Evolutionary conservation across 106 monocot genomes (phyloP), one percentile per base, ranked within the genome.

Genomic region (Chionographis japonica): DNA sequence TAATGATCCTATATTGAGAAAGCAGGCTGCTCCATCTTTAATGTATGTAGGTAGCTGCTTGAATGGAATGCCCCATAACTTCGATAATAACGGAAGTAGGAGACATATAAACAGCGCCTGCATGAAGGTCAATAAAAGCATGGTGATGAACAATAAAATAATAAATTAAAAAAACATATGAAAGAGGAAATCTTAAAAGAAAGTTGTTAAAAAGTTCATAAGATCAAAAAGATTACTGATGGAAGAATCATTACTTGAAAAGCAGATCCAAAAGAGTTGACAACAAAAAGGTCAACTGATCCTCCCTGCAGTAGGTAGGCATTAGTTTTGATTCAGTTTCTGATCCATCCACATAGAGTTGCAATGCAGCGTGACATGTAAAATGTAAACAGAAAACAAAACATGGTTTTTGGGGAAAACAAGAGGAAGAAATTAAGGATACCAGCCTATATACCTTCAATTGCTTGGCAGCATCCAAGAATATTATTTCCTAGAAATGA

Each of bases 221-320:
- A 46, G 46, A 46, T 2, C 46, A 10, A 37, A 69, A 62, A 12
- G 3, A 70, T 55, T 9, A 15, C 2, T 51, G 15, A 17, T 37
- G 41, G 10, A 13, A 50, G 35, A 61, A 8, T 50, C 42, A 78
- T 69, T 89, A 98, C 97, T 79, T 98, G 97, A 58, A 87, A 98
- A 64, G 92, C 92, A 79, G 97, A 98, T 61, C 89, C 97, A 60
- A 83, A 90, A 40, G 97, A 98, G 72, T 93, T 93, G 49, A 98
- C 83, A 18, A 92, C 97, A 83, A 98, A 98, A 74, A 98, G 82
- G 70, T 98, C 97, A 72, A 98, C 63, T n/a, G 91, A 80, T 68
- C 85, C 78, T 52, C 87, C 89, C 97, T 97, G 82, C 57, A 79
- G 35, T 12, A 71, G 39, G 49, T 42, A 56, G 35, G 18, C 50